Base-by-base conservation (phyloP, 352 stramenopile species). In the Elongisporangium senticosum region DNA sequence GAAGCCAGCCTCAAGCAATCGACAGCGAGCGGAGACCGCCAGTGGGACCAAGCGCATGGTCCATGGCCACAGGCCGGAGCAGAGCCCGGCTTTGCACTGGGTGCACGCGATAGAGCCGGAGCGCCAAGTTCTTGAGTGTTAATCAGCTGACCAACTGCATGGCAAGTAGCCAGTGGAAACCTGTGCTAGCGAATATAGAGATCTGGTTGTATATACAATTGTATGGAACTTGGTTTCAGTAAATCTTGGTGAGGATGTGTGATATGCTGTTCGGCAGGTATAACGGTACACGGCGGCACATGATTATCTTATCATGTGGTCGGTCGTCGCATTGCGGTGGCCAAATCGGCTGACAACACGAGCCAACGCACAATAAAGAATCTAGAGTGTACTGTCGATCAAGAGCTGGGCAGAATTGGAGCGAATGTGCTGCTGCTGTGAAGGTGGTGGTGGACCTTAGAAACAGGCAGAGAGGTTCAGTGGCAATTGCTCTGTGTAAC, bases 21-120 rank as follows among this genome's bases (percentile, higher is more conserved):
- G n/a, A 51, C 17, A 2, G 10, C 13, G 17, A 23, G 15, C 47
- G 48, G 49, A 53, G 43, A 24, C 56, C 56, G 61, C 56, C 64
- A 65, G 64, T 47, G 56, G 49, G 33, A 43, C 33, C 33, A 37
- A 37, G 26, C 11, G 33, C 13, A 43, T 43, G 33, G 33, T 43
- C 33, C 33, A 43, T 43, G 33, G 33, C 33, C 33, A 43, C 33
- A 43, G 7, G 33, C 33, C 5, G 33, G 33, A 43, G 33, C 33
- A 10, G 11, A 3, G 8, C 33, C 8, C 8, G 13, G 2, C 33
- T 43, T 43, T 43, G 33, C 11, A 43, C 33, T 43, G 33, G 33
- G 33, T 43, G 33, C 33, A 43, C 2, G 33, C 33, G 33, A 43
- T 14, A 43, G 33, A 43, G 33, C 33, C 33, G 11, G 33, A 43